Conservation (phyloP, 2,329 filamentous ascomycete genomes). For the Nothophoma quercina region DNA sequence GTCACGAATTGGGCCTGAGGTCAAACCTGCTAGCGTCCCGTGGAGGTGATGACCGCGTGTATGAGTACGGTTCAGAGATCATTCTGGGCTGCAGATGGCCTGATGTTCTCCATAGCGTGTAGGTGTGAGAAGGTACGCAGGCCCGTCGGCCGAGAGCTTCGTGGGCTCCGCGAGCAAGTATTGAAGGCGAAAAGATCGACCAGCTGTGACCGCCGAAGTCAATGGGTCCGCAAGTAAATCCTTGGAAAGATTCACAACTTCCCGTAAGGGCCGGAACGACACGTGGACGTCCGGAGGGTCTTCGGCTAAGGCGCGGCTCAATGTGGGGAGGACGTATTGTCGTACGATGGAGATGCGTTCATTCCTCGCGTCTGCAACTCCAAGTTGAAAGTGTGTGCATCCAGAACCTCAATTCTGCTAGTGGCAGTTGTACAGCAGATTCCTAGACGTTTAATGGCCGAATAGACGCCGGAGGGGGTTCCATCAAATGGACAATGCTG, state of each 20-base stretch:
- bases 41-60: not conserved
- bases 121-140: not conserved
- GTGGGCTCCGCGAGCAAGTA: not conserved
- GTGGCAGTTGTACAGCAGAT: conserved; percentile 2
- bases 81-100: not conserved
- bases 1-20: not conserved
- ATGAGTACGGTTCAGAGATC: not conserved
- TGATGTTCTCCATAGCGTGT: not conserved
- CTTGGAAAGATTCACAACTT: not conserved
- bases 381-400: conserved; percentile 1
- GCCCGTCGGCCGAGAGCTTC: not conserved
- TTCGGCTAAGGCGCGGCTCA: not conserved
- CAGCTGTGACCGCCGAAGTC: not conserved
- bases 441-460: not conserved
- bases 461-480: not conserved
- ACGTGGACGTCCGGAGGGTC: not conserved
- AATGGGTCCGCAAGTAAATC: not conserved
- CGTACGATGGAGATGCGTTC: not conserved
- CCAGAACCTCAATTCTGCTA: not conserved
- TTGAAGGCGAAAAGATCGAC: not conserved
- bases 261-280: not conserved
- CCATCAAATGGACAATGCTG: not conserved
- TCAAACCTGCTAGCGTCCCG: not conserved
- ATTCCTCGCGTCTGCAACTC: not conserved
- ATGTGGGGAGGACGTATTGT: not conserved